These are phyloP conservation scores for Candida mattraensis DNA, from an alignment of 805 yeast species.

Conservation along the genomic window DNA sequence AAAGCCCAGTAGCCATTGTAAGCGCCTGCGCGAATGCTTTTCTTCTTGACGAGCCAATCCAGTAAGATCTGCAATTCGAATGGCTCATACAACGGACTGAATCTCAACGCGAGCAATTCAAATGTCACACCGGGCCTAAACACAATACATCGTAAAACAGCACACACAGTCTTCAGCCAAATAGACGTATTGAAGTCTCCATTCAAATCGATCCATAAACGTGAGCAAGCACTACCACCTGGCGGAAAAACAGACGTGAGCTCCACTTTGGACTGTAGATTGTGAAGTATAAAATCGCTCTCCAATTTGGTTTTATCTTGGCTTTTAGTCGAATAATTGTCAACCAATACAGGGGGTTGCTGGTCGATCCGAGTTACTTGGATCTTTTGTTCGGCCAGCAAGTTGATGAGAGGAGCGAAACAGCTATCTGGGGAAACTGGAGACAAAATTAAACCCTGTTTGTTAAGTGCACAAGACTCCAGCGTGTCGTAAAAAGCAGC, in stretches of 20 bases:
- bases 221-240: constrained; percentile 58
- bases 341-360: constrained; percentile 44
- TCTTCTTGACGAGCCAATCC: constrained; percentile 46
- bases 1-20: constrained; percentile 44
- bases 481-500: constrained; percentile 45
- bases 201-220: constrained; percentile 67
- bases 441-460: constrained; percentile 56
- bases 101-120: constrained; percentile 23
- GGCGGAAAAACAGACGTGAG: constrained; percentile 47
- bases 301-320: constrained; percentile 67
- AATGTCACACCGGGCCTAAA: constrained; percentile 55
- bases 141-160: constrained; percentile 45
- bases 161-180: constrained; percentile 58
- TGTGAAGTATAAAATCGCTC: constrained; percentile 55
- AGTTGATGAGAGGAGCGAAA: constrained; percentile 60
- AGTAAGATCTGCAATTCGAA: constrained; percentile 40
- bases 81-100: constrained; percentile 33
- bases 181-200: constrained; percentile 58
- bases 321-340: constrained; percentile 73
- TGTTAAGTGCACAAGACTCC: constrained; percentile 38
- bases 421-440: constrained; percentile 60
- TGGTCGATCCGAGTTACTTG: constrained; percentile 55
- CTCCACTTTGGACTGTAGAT: constrained; percentile 15
- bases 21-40: constrained; percentile 35
- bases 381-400: constrained; percentile 44